Evolutionary conservation across 2,329 filamentous ascomycete genomes (phyloP).

Genomic region (Mariannaea elegans): DNA sequence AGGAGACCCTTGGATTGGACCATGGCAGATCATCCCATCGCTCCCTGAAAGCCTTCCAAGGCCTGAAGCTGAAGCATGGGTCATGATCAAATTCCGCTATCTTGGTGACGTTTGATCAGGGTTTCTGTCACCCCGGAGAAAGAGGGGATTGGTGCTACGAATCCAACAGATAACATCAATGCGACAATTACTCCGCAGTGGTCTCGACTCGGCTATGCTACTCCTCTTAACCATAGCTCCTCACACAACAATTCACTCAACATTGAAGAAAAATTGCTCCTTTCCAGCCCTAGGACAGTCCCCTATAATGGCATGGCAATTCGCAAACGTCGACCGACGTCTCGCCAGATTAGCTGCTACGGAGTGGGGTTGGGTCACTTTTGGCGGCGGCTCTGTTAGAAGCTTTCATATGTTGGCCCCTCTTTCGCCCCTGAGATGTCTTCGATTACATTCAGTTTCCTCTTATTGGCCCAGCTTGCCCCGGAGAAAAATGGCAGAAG

Average conservation of each 20-base stretch:
- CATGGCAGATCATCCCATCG: too few species aligned
- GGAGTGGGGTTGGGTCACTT: constrained; percentile 30
- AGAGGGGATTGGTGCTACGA: background rate
- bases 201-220: constrained; percentile 11
- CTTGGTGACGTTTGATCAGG: constrained; percentile 5
- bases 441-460: constrained; percentile 40
- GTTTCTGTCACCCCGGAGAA: constrained; percentile 13
- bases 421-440: constrained; percentile 36
- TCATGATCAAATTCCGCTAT: background rate
- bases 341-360: constrained; percentile 25
- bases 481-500: constrained; percentile 35
- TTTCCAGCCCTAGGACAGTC: background rate
- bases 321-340: constrained; percentile 17
- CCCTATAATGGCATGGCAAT: constrained; percentile 20
- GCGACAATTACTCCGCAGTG: background rate
- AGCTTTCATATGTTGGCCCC: constrained; percentile 11
- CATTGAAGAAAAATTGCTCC: background rate
- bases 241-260: constrained; percentile 3
- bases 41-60: too few species aligned
- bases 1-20: too few species aligned
- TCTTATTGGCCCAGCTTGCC: constrained; percentile 33
- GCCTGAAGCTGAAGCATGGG: background rate
- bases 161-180: background rate
- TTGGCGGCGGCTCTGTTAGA: constrained; percentile 40
- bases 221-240: background rate